Percentiles rank a stretch among this genome's conserved stretches.
These are phyloP conservation scores for Amanita thiersii DNA, from an alignment of 768 basidiomycete species.

Conservation along the genomic window DNA sequence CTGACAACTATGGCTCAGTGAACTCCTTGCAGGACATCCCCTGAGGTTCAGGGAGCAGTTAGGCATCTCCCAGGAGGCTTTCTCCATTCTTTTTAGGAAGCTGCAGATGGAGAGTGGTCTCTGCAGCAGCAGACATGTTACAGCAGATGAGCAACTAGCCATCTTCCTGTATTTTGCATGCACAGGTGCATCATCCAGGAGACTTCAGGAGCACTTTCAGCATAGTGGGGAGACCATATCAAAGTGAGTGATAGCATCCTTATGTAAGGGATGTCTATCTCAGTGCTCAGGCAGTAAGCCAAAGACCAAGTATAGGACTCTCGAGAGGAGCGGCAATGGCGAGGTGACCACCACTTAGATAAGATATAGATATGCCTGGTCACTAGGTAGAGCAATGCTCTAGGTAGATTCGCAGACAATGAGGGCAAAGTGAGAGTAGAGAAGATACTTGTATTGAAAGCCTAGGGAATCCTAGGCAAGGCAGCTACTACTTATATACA, in stretches of 20 bases:
- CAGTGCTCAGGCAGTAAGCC: no score
- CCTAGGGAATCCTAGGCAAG: no score
- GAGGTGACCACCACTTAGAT: no score
- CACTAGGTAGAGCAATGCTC: no score
- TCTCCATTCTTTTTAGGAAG: conserved; percentile 15
- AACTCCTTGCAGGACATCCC: conserved; percentile 15
- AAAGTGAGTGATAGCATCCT: conserved; percentile 15
- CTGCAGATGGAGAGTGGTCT: conserved; percentile 13
- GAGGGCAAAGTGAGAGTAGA: no score
- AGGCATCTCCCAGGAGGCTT: conserved; percentile 15
- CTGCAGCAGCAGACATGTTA: conserved; percentile 12
- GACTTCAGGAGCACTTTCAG: conserved; percentile 21
- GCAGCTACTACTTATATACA: no score
- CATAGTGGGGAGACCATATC: conserved; percentile 22
- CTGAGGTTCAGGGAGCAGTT: conserved; percentile 13
- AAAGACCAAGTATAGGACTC: no score
- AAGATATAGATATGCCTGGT: no score
- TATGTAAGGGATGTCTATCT: no score
- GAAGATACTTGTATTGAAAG: no score
- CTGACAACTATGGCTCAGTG: conserved; percentile 14
- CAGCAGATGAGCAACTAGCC: conserved; percentile 21
- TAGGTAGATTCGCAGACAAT: no score
- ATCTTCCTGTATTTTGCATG: conserved; percentile 19
- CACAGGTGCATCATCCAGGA: conserved; percentile 15
- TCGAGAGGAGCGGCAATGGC: no score